phyloP scores from a whole-genome alignment of 1,284 basidiomycete species.

The Austroboletus rostrupii region DNA sequence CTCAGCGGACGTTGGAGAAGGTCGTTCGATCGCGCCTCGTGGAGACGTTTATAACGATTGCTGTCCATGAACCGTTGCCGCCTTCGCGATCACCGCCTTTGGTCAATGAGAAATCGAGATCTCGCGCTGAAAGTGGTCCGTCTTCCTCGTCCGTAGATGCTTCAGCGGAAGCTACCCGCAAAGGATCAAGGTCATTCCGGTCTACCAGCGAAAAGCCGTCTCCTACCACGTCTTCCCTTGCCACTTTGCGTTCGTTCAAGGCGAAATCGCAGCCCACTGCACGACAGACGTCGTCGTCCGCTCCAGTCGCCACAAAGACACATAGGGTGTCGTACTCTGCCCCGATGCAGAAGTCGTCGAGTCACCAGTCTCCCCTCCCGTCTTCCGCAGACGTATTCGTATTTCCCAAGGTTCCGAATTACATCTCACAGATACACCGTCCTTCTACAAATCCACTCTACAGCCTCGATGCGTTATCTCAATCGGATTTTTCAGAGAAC shows the following conservation, averaged over 20 bases:
- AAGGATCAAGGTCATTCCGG: slow-evolving; percentile 8
- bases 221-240: slow-evolving; percentile 1
- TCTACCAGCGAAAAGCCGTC: slow-evolving; percentile 17
- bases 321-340: slow-evolving; percentile 24
- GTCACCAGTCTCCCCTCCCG: slow-evolving; percentile 21
- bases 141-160: slow-evolving; percentile 5
- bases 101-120: slow-evolving; percentile 19
- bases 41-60: slow-evolving; percentile 72
- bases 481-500: slow-evolving; percentile 43
- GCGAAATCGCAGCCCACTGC: slow-evolving; percentile 14
- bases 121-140: slow-evolving; percentile 24
- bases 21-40: slow-evolving; percentile 70
- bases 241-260: slow-evolving; percentile 10
- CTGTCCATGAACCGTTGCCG: slow-evolving; percentile 30
- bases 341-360: slow-evolving; percentile 20
- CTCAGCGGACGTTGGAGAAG: slow-evolving; percentile 64
- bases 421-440: slow-evolving; percentile 64
- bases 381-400: slow-evolving; percentile 17
- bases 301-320: slow-evolving; percentile 15
- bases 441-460: slow-evolving; percentile 80
- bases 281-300: slow-evolving; percentile 20
- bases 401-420: slow-evolving; percentile 46
- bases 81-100: slow-evolving; percentile 13
- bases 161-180: slow-evolving; percentile 11
- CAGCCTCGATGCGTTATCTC: slow-evolving; percentile 45